A percentile compares a stretch with the other conserved stretches of the same genome.
These are phyloP conservation scores for Exsudoporus frostii DNA, from an alignment of 768 basidiomycete species.

Conservation along the genomic window DNA sequence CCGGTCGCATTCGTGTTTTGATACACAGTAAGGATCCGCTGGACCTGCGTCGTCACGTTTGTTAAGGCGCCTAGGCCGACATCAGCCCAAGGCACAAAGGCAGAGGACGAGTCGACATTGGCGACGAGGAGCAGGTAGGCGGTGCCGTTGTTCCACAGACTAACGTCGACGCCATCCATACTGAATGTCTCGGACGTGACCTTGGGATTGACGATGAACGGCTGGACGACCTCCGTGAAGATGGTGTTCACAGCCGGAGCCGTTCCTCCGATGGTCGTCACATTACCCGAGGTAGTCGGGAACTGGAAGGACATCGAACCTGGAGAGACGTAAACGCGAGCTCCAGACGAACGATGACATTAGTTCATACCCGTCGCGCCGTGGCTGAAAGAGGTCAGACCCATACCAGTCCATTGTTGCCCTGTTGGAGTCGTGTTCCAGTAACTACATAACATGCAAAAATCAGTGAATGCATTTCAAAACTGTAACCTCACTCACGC, in stretches of 20 bases:
- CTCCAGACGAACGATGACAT: neutral
- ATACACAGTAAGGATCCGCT: slow-evolving; percentile 8
- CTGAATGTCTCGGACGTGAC: slow-evolving; percentile 7
- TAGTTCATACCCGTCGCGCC: slow-evolving; percentile 21
- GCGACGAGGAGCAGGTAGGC: slow-evolving; percentile 21
- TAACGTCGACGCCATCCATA: slow-evolving; percentile 21
- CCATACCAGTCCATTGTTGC: slow-evolving; percentile 25
- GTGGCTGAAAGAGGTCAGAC: slow-evolving; percentile 24
- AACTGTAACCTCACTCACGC: slow-evolving; percentile 19
- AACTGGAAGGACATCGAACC: slow-evolving; percentile 30
- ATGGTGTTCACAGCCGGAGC: slow-evolving; percentile 3
- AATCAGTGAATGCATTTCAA: neutral
- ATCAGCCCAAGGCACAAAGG: slow-evolving; percentile 15
- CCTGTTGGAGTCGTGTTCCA: slow-evolving; percentile 31
- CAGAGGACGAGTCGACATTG: neutral
- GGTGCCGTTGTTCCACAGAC: slow-evolving; percentile 24
- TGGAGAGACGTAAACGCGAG: neutral
- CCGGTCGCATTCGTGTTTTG: slow-evolving; percentile 22
- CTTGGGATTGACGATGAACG: slow-evolving; percentile 19
- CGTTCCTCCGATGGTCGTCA: slow-evolving; percentile 24
- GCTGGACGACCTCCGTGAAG: slow-evolving; percentile 9
- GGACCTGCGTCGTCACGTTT: slow-evolving; percentile 18
- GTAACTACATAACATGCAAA: slow-evolving; percentile 14
- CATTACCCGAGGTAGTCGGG: slow-evolving; percentile 21
- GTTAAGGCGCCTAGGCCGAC: slow-evolving; percentile 18